Evolutionary conservation across 768 basidiomycete genomes (phyloP).

Genomic region (Tylopilus subfusipes): DNA sequence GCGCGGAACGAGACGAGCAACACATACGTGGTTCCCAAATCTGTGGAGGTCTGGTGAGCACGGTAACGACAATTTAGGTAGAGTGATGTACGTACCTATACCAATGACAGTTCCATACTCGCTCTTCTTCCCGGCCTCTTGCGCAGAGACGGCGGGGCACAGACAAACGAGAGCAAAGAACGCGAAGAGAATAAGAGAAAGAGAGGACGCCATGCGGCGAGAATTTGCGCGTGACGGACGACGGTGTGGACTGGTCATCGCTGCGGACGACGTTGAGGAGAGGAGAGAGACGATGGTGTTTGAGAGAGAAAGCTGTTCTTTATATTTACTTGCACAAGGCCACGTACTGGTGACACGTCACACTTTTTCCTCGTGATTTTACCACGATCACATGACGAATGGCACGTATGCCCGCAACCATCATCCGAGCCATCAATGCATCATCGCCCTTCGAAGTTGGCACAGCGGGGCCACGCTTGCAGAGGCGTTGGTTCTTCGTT

Average conservation of each 20-base stretch:
- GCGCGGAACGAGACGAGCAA: not conserved
- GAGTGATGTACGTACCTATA: slow-evolving; percentile 57
- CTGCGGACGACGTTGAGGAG: slow-evolving; percentile 15
- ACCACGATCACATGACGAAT: slow-evolving; percentile 24
- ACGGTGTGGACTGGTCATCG: slow-evolving; percentile 27
- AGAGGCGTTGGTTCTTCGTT: too few species aligned
- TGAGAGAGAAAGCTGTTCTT: slow-evolving; percentile 10
- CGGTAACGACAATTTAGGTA: fast-evolving
- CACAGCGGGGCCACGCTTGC: not conserved
- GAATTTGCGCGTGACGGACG: slow-evolving; percentile 59
- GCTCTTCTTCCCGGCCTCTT: slow-evolving; percentile 48
- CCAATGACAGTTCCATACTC: slow-evolving; percentile 94
- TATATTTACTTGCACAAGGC: slow-evolving; percentile 22
- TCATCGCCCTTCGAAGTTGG: too few species aligned
- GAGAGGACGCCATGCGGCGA: slow-evolving; percentile 51
- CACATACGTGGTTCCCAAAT: slow-evolving; percentile 86
- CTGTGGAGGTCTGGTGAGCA: slow-evolving; percentile 36
- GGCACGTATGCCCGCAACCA: not conserved
- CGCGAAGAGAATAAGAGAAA: slow-evolving; percentile 58
- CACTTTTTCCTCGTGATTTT: slow-evolving; percentile 20
- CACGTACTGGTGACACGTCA: slow-evolving; percentile 34
- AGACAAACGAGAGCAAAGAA: slow-evolving; percentile 71
- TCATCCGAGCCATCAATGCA: too few species aligned
- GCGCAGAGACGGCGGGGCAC: slow-evolving; percentile 62
- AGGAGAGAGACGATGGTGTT: slow-evolving; percentile 6